Percentiles rank a stretch among this genome's conserved stretches.
Evolutionary conservation across 169 alveolate genomes (phyloP).

Genomic region (Plasmodium gonderi): DNA sequence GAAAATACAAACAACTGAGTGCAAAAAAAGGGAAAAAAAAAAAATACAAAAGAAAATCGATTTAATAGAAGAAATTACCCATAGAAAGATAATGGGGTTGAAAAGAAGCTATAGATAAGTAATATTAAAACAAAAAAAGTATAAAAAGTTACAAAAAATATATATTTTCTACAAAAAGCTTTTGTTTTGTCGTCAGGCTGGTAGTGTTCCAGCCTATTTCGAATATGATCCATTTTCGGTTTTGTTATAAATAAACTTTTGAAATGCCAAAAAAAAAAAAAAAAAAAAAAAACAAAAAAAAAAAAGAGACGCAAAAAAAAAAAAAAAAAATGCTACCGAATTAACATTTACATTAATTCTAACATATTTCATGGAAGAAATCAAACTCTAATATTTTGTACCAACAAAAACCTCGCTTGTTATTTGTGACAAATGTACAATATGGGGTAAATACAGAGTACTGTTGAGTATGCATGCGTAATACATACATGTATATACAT

Average conservation of each 20-base stretch:
- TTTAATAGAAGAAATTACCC: slow-evolving; percentile 14
- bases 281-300: too few relatives aligned
- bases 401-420: neutral
- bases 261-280: too few relatives aligned
- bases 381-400: neutral
- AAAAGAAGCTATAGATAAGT: slow-evolving; percentile 39
- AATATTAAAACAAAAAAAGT: slow-evolving; percentile 40
- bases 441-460: neutral
- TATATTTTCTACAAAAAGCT: slow-evolving; percentile 40
- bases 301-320: too few relatives aligned
- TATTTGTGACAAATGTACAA: neutral
- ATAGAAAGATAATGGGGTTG: slow-evolving; percentile 30
- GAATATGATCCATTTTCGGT: slow-evolving; percentile 42
- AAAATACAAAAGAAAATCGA: neutral
- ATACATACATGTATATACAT: neutral
- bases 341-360: neutral
- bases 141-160: slow-evolving; percentile 22
- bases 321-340: too few relatives aligned
- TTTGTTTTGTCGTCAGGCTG: slow-evolving; percentile 49
- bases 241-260: neutral
- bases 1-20: neutral
- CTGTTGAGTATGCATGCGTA: neutral
- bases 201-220: slow-evolving; percentile 44
- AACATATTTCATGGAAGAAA: neutral
- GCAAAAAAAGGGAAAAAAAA: neutral